phyloP scores from a whole-genome alignment of 176 grass and related monocot species.

The Panicum miliaceum region DNA sequence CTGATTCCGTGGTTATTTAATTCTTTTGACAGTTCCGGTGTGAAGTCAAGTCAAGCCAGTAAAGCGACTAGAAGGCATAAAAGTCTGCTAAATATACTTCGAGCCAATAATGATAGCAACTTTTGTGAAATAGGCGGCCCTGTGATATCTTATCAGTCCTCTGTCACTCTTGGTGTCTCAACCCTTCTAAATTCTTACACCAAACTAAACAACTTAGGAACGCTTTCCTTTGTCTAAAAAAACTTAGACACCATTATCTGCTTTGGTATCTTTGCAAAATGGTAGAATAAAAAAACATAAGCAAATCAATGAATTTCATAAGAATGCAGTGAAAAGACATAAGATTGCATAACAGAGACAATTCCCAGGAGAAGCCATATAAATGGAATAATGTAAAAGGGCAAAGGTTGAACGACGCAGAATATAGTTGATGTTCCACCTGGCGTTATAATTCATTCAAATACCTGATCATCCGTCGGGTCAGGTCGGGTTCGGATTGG shows the following conservation, averaged over 20 bases:
- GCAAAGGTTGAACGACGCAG: not conserved
- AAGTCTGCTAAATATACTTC: not conserved
- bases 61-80: not conserved
- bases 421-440: not conserved
- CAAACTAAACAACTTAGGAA: too few species aligned
- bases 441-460: not conserved
- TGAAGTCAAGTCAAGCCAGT: not conserved
- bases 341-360: too few species aligned
- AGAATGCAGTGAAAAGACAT: not conserved
- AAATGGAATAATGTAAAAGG: not conserved
- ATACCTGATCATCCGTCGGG: too few species aligned
- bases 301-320: not conserved
- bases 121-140: slow-evolving; percentile 16
- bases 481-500: too few species aligned
- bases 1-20: not conserved
- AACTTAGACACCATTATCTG: too few species aligned
- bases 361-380: too few species aligned
- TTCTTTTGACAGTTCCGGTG: too few species aligned
- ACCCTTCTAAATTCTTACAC: not conserved
- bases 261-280: too few species aligned
- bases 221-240: too few species aligned
- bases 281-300: too few species aligned
- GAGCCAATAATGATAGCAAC: not conserved
- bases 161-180: not conserved
- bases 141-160: not conserved